Base-by-base conservation (phyloP, 2,329 filamentous ascomycete species). In the Periconia sp. region DNA sequence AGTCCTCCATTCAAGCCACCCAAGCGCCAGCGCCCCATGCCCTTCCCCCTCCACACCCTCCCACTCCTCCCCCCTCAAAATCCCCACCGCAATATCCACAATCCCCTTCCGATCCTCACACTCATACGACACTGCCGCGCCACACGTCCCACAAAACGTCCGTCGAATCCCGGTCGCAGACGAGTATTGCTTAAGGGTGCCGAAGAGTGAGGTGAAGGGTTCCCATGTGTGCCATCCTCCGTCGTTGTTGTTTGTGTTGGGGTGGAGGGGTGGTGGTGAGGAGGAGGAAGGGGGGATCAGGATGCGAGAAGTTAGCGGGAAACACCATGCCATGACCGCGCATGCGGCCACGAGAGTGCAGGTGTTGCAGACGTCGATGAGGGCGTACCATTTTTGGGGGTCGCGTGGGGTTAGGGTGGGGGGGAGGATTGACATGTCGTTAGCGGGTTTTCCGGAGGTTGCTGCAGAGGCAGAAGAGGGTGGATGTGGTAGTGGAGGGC, bases 261-360 rank as follows among this genome's bases (percentile, higher is more conserved):
- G 23, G 23, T 27, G 23, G 23, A 27, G 23, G 23, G 23, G 23
- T 27, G 23, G 23, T 27, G 23, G 23, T 27, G 33, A 37, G 13
- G 33, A n/a, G 33, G 33, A 37, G 3, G 33, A 37, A 45, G 77
- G 56, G 31, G 70, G 55, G 23, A 82, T 75, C 17, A 76, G 70
- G 49, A 90, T 83, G 60, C 87, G 85, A 1, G 72, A 68, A n/a
- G 77, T 76, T 1, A 85, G 85, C 0, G 89, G 73, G 63, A 89
- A 90, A 0, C 83, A 79, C 87, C 87, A 90, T 0, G 81, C 75
- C 60, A 87, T 82, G 45, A 89, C 80, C 52, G 88, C 84, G 58
- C 84, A 86, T 2, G 86, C 86, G 1, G 82, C 80, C 0, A 74
- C 71, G 3, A 85, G 74, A 6, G 86, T 82, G 65, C 87, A 91